Base-by-base conservation (phyloP, 116 monocot genomes). In the Trichopus zeylanicus region DNA sequence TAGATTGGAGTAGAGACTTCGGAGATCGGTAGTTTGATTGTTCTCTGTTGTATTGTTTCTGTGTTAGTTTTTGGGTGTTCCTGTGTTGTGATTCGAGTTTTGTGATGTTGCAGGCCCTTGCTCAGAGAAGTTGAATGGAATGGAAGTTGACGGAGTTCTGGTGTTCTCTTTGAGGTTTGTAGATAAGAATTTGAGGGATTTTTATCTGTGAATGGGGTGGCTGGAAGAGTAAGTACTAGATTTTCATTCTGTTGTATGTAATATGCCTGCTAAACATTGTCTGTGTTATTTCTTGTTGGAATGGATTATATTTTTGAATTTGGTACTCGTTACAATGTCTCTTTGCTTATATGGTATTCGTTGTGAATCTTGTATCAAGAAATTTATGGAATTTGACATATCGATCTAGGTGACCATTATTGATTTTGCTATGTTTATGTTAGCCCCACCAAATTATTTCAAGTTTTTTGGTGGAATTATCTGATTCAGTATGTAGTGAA, bases 121-220 rank as follows among this genome's bases (percentile, higher is more conserved):
- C 24, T 7, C 27, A 39, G 59, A 21, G 29, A 16, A 24, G 24
- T 5, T 21, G 7, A 30, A 49, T 42, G n/a, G 5, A 13, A 16
- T 42, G n/a, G 42, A n/a, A 13, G 42, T n/a, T n/a, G n/a, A 42
- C 2, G 42, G 12, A 42, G 15, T 22, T 30, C 31, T 48, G n/a
- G n/a, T 62, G 31, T 62, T 49, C 29, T 23, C 22, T 15, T 49
- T 25, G 32, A 62, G 62, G 62, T 31, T 29, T 62, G 62, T 51
- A 51, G 33, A 62, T 51, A 49, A 62, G 49, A 62, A 21, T 51
- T 62, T 22, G 26, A 31, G 48, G 22, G 19, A 32, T 31, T 1
- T 62, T 58, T 32, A 10, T 13, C n/a, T 52, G 51, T 52, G 63
- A 52, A 33, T 60, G 60, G 46, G 27, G 39, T 60, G 46, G 26